Percentiles rank a stretch among this genome's conserved stretches.
These are phyloP conservation scores for Catunica adiposa DNA, from an alignment of 2,329 filamentous ascomycete species.

Conservation along the genomic window DNA sequence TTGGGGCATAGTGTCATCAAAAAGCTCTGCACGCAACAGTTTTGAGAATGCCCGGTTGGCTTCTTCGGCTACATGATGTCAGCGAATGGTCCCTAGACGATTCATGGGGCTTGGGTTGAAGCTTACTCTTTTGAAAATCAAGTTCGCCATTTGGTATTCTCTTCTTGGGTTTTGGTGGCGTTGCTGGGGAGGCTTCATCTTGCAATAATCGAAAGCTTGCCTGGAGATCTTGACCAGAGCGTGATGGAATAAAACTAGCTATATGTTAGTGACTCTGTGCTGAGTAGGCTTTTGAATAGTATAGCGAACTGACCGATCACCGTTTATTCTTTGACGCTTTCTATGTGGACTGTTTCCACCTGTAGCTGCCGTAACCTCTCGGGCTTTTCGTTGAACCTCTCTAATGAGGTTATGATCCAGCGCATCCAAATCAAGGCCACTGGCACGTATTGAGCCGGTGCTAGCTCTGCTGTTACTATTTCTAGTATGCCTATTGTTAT, in stretches of 20 bases:
- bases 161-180: constrained; percentile 70
- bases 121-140: constrained; percentile 79
- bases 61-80: constrained; percentile 51
- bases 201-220: constrained; percentile 84
- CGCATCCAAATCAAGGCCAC: constrained; percentile 31
- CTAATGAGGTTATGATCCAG: constrained; percentile 35
- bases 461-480: constrained; percentile 4
- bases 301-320: constrained; percentile 35
- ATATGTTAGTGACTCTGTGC: constrained; percentile 16
- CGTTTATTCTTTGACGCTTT: constrained; percentile 44
- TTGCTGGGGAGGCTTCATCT: constrained; percentile 84
- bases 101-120: too few species aligned
- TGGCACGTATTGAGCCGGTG: constrained; percentile 19
- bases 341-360: constrained; percentile 38
- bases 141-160: constrained; percentile 77
- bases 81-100: not conserved
- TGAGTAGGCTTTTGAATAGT: not conserved
- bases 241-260: constrained; percentile 79
- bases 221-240: constrained; percentile 81
- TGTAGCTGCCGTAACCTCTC: constrained; percentile 33
- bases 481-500: constrained; percentile 11
- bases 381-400: constrained; percentile 28
- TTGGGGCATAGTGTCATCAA: constrained; percentile 79
- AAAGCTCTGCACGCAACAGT: constrained; percentile 76
- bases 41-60: constrained; percentile 86